These are phyloP conservation scores for Cordyceps fumosorosea DNA, from an alignment of 2,329 filamentous ascomycete genomes.

Conservation along the genomic window DNA sequence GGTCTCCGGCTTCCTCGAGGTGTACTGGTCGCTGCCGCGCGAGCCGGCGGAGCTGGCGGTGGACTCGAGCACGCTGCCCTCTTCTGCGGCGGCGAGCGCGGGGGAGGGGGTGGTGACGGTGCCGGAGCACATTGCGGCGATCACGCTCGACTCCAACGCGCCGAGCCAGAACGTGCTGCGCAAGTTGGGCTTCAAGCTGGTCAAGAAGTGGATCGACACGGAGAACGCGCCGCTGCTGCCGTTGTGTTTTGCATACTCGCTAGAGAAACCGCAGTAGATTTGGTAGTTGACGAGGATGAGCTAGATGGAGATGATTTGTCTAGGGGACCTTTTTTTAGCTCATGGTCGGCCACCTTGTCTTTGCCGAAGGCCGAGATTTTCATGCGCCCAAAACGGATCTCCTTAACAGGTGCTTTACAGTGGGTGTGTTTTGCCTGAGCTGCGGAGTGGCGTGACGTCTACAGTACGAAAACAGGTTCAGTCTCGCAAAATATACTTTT, in stretches of 20 bases:
- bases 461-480: neutral
- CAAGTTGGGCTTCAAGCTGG: constrained; percentile 48
- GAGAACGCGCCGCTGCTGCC: constrained; percentile 3
- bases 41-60: constrained; percentile 39
- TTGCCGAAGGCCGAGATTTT: neutral
- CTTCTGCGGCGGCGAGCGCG: neutral
- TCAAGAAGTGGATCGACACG: constrained; percentile 30
- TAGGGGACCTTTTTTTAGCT: neutral
- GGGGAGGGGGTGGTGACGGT: constrained; percentile 13
- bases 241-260: neutral
- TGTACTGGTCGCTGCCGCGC: constrained; percentile 45
- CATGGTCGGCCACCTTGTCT: neutral
- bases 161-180: constrained; percentile 49
- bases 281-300: too few species aligned
- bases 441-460: neutral
- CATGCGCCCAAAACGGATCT: neutral
- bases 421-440: neutral
- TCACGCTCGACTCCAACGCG: constrained; percentile 42
- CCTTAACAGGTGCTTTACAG: neutral
- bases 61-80: constrained; percentile 1
- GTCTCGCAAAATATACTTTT: neutral
- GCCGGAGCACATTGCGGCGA: constrained; percentile 37
- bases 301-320: neutral
- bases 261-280: neutral
- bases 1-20: constrained; percentile 36